phyloP scores from a whole-genome alignment of 257 asterid genomes.

The Oldenlandia corymbosa region DNA sequence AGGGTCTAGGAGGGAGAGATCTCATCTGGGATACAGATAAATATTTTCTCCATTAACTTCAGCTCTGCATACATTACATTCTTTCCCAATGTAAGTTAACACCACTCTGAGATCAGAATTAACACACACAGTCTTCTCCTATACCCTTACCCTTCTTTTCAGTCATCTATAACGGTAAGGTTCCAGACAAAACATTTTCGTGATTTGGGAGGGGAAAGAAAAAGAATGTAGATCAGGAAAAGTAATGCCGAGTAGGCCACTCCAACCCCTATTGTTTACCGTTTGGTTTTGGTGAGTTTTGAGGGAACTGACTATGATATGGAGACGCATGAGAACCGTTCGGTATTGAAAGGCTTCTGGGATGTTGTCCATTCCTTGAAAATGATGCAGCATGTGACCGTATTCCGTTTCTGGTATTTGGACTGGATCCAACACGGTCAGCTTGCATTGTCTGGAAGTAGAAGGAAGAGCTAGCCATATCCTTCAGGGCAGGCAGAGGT shows the following conservation, averaged over 20 bases:
- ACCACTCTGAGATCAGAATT: slow-evolving; percentile 23
- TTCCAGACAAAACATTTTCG: slow-evolving; percentile 27
- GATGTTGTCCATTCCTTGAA: slow-evolving; percentile 56
- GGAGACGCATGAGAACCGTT: slow-evolving; percentile 76
- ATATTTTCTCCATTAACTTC: slow-evolving; percentile 31
- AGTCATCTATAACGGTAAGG: slow-evolving; percentile 21
- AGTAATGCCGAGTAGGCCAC: slow-evolving; percentile 6
- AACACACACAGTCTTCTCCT: slow-evolving; percentile 18
- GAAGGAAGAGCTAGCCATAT: slow-evolving; percentile 92
- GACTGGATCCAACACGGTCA: slow-evolving; percentile 58
- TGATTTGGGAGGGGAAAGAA: slow-evolving; percentile 8
- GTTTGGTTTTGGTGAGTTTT: slow-evolving; percentile 70
- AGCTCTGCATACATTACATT: slow-evolving; percentile 35
- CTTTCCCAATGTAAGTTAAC: slow-evolving; percentile 29
- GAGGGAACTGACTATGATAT: slow-evolving; percentile 48
- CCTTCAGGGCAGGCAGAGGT: slow-evolving; percentile 86
- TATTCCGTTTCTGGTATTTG: slow-evolving; percentile 39
- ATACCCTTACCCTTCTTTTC: slow-evolving; percentile 21
- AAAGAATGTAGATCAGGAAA: slow-evolving; percentile 31
- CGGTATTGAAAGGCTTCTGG: slow-evolving; percentile 65
- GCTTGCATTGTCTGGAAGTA: slow-evolving; percentile 72
- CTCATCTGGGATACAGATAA: slow-evolving; percentile 11
- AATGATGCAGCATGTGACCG: slow-evolving; percentile 45
- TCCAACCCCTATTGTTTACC: slow-evolving; percentile 43
- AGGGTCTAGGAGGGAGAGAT: not conserved